Base-by-base conservation (phyloP, 164 flowering plant genomes). In the Chimonanthus praecox region DNA sequence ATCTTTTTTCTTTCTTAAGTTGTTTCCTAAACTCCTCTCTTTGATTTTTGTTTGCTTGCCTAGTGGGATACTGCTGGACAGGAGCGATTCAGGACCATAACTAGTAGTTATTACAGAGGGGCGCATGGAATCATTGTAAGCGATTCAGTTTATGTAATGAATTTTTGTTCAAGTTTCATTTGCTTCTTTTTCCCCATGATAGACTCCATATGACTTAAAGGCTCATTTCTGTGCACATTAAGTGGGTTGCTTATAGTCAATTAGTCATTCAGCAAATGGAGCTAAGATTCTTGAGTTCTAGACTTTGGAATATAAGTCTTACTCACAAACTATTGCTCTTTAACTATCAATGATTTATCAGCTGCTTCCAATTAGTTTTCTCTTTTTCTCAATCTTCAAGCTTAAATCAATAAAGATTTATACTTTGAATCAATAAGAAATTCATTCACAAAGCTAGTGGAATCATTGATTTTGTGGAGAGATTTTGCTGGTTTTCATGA, bases 11-110 rank as follows among this genome's bases (percentile, higher is more conserved):
- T 33, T 33, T 33, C 33, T 33, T 33, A 33, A 33, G 33, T 33
- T 33, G 33, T 33, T 33, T 33, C 2, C 33, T 33, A 33, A 33
- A 33, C 1, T 33, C 33, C 33, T 33, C 33, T 33, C 33, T 33
- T 33, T 33, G 33, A 33, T 33, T 33, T 33, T 49, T 67, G 73
- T 54, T 45, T 54, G 18, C 49, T 48, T 68, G 45, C 71, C 68
- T 74, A 88, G 94, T 89, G 94, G 94, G 94, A 89, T 76, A 89
- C 94, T 73, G 94, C 94, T 69, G 94, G 94, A 72, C 94, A 89
- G 78, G 94, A 89, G 76, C 90, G 94, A 20, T 89, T 88, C 76
- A 79, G 91, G 83, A 89, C 93, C 47, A 89, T 89, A 78, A 89
- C 93, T 20, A 89, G 93, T 87, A 89, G 93, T 73, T 89, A 86